Conservation (phyloP, 164 flowering plant species). For the Nelumbo lutea region DNA sequence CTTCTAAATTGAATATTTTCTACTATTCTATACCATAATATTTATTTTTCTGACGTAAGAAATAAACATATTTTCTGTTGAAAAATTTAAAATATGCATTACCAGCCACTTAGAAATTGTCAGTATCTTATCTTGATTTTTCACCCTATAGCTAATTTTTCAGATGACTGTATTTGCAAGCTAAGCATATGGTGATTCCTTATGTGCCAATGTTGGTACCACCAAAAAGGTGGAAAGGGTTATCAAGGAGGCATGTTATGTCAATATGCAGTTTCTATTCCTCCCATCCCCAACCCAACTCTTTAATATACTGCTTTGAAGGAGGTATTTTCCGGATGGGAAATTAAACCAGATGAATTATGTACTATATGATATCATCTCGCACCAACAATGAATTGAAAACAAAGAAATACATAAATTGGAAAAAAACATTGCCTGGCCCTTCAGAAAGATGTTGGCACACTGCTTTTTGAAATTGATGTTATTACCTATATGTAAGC, state of each 20-base stretch:
- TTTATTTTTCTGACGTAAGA: no score
- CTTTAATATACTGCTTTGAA: background rate
- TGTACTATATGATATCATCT: no score
- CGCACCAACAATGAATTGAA: no score
- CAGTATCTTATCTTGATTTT: background rate
- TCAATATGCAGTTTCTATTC: background rate
- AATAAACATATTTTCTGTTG: no score
- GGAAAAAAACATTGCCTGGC: no score
- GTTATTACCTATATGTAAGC: no score
- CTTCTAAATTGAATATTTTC: no score
- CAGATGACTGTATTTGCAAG: slow-evolving; percentile 42
- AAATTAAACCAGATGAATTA: background rate
- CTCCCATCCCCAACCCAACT: background rate
- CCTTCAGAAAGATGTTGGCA: no score
- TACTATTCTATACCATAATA: no score
- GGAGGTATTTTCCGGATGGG: background rate
- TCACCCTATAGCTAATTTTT: background rate
- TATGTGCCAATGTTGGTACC: slow-evolving; percentile 94
- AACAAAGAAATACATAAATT: no score
- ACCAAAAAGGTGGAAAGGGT: slow-evolving; percentile 94
- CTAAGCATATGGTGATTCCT: slow-evolving; percentile 69
- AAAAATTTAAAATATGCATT: no score
- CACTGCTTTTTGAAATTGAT: no score
- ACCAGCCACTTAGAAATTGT: background rate
- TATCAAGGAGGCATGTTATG: background rate